phyloP scores from a whole-genome alignment of 345 rosid species.

The Cardiospermum halicacabum region DNA sequence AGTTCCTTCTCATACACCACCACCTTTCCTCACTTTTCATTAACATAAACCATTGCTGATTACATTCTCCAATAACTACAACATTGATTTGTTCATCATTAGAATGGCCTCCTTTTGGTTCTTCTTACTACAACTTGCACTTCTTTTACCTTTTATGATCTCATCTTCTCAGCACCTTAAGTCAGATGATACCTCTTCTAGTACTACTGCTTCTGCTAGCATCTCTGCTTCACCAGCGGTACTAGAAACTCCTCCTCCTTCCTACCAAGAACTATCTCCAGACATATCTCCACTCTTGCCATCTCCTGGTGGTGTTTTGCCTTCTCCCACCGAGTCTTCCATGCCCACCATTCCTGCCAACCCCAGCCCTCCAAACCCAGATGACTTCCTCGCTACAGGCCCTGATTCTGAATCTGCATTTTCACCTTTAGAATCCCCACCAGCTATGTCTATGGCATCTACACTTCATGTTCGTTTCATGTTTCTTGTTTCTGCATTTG shows the following conservation, averaged over 20 bases:
- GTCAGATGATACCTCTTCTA: slow-evolving; percentile 9
- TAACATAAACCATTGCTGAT: background rate
- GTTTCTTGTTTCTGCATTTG: slow-evolving; percentile 3
- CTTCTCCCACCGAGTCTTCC: slow-evolving; percentile 44
- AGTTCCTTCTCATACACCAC: background rate
- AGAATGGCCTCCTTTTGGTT: slow-evolving; percentile 49
- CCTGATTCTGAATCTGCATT: slow-evolving; percentile 48
- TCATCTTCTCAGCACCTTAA: slow-evolving; percentile 31
- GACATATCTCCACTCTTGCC: slow-evolving; percentile 79
- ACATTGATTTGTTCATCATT: slow-evolving; percentile 57
- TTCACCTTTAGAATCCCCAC: slow-evolving; percentile 43
- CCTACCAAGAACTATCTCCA: slow-evolving; percentile 55
- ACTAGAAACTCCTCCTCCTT: slow-evolving; percentile 28
- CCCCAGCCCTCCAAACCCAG: slow-evolving; percentile 88
- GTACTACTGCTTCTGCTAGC: slow-evolving; percentile 5
- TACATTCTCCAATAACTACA: slow-evolving; percentile 28
- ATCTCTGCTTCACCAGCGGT: slow-evolving; percentile 37
- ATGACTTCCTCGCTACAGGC: slow-evolving; percentile 25
- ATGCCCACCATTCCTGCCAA: slow-evolving; percentile 71
- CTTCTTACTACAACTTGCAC: slow-evolving; percentile 20
- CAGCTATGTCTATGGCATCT: slow-evolving; percentile 32
- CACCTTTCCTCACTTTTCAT: background rate
- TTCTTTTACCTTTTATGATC: slow-evolving; percentile 24
- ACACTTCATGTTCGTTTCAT: slow-evolving; percentile 3
- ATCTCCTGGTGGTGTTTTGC: slow-evolving; percentile 48